These are phyloP conservation scores for Aspergillus uvarum DNA, from an alignment of 2,329 filamentous ascomycete species.

Conservation along the genomic window DNA sequence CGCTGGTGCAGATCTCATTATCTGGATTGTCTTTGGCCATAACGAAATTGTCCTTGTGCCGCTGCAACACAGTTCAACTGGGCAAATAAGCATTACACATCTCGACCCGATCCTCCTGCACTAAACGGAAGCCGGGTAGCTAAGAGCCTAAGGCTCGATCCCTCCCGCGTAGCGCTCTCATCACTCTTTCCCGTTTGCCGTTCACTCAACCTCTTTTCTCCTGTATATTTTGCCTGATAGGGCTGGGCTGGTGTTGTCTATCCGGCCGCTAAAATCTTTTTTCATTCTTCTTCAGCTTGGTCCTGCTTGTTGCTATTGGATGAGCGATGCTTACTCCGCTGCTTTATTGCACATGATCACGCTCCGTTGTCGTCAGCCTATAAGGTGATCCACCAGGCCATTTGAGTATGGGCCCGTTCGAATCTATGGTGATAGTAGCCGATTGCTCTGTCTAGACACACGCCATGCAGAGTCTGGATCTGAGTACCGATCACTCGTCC, in stretches of 20 bases:
- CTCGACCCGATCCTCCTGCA: not conserved
- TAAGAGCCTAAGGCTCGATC: conserved; percentile 2
- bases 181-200: not conserved
- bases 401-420: conserved; percentile 6
- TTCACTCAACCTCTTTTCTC: not conserved
- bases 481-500: conserved; percentile 6
- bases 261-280: not conserved
- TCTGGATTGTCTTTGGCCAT: not conserved
- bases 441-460: conserved; percentile 3
- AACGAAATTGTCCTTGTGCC: not conserved
- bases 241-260: not conserved
- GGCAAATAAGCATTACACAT: conserved; percentile 4
- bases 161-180: conserved; percentile 3
- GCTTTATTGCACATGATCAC: not conserved
- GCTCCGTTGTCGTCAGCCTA: not conserved
- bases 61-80: not conserved
- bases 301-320: not conserved
- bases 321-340: not conserved
- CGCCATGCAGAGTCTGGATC: conserved; percentile 20
- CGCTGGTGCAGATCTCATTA: not conserved
- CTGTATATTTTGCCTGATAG: not conserved
- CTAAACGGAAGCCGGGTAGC: conserved; percentile 5
- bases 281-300: not conserved
- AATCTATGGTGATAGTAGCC: conserved; percentile 11
- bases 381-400: conserved; percentile 8